Evolutionary conservation across 768 basidiomycete species (phyloP).

Genomic region (Strobilomyces dryophilus): DNA sequence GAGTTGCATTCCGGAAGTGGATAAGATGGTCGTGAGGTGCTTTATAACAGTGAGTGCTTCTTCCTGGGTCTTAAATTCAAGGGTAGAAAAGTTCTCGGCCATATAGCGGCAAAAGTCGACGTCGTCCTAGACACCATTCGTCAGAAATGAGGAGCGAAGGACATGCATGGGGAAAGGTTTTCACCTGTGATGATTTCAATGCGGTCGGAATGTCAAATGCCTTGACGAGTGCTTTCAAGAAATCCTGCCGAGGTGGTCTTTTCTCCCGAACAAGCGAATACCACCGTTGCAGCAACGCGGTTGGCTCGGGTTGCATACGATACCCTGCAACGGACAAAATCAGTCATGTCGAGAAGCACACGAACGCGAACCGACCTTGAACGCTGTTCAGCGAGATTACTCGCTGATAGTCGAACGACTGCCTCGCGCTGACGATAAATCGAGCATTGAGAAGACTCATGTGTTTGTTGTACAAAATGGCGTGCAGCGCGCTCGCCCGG

Average conservation of each 20-base stretch:
- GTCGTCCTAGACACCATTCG: slow-evolving; percentile 52
- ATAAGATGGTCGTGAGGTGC: slow-evolving; percentile 68
- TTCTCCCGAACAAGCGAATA: slow-evolving; percentile 91
- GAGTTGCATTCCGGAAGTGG: slow-evolving; percentile 78
- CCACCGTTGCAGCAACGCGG: slow-evolving; percentile 85
- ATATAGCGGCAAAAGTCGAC: slow-evolving; percentile 87
- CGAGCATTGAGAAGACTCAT: slow-evolving; percentile 84
- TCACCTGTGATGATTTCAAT: slow-evolving; percentile 55
- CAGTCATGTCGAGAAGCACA: not conserved
- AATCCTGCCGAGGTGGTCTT: slow-evolving; percentile 79
- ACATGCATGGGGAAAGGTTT: too few relatives aligned
- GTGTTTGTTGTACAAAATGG: slow-evolving; percentile 83
- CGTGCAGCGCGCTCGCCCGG: slow-evolving; percentile 77
- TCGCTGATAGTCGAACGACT: slow-evolving; percentile 82
- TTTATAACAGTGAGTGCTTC: slow-evolving; percentile 86
- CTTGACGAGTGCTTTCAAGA: slow-evolving; percentile 76
- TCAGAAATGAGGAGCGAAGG: not conserved
- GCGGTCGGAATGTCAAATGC: slow-evolving; percentile 72
- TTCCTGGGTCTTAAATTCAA: slow-evolving; percentile 95
- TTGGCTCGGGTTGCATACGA: slow-evolving; percentile 56
- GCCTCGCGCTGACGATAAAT: slow-evolving; percentile 73
- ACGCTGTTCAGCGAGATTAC: slow-evolving; percentile 45
- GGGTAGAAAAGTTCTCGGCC: slow-evolving; percentile 87
- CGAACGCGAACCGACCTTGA: slow-evolving; percentile 41
- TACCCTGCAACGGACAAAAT: slow-evolving; percentile 46